Base-by-base conservation (phyloP, 1,284 basidiomycete species). In the Cutaneotrichosporon cutaneum region DNA sequence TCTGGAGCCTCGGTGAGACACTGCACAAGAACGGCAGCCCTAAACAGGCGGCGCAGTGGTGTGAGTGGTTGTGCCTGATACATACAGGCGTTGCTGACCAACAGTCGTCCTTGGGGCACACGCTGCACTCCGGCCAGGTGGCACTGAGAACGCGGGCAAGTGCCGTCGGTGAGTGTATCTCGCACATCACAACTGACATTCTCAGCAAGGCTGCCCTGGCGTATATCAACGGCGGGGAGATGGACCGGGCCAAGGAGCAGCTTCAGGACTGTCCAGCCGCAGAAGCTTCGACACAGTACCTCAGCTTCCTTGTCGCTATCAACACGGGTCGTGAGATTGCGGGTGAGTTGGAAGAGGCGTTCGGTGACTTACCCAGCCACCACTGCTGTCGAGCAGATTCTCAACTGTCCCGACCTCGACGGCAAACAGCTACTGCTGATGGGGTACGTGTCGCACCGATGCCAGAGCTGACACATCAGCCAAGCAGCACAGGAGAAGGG, bases 281-380 rank as follows among this genome's bases (percentile, higher is more conserved):
- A 1, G 68, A 67, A 22, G 65, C 68, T 2, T 36, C 65, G 0
- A 69, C 66, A 0, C 68, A 69, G 27, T 67, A 69, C 36, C 64
- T 69, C 6, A 32, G 35, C 24, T 69, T 67, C 32, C 58, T 69
- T 2, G 27, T 61, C 4, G 68, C 68, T 2, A 47, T 51, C 1
- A 32, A 52, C 9, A 30, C 58, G 44, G 54, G 61, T 8, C 62
- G 55, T 4, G 53, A 57, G 18, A 32, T 35, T 1, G 59, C 24
- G 7, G 60, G 62, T 56, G 24, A 42, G 44, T 32, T 24, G 4
- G 13, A 21, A 16, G 33, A 14, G 5, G 52, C 4, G 32, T 18
- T 36, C 9, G 4, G 4, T 1, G 3, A 9, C 52, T 39, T 10
- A 45, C 42, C 4, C 33, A 63, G 62, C 59, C 7, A 22, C 54